Evolutionary conservation across 2,329 filamentous ascomycete genomes (phyloP).

Genomic region (Fusarium piperis): DNA sequence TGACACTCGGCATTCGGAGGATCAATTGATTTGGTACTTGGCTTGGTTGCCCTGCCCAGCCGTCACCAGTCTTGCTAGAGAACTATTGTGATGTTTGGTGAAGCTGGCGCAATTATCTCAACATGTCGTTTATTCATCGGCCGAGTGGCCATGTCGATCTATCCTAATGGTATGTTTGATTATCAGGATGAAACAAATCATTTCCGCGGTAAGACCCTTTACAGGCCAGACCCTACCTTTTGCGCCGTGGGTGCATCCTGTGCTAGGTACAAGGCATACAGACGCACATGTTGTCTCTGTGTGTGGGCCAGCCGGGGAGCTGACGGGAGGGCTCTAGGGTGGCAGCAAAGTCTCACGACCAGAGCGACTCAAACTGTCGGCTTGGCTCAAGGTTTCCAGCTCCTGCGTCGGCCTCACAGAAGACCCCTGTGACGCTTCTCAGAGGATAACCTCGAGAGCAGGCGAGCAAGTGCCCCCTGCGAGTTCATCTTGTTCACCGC

Average conservation of each 20-base stretch:
- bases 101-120: not conserved
- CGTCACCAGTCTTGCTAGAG: not conserved
- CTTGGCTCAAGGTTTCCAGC: constrained; percentile 3
- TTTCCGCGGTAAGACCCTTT: constrained; percentile 15
- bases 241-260: not conserved
- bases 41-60: not conserved
- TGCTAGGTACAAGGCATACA: constrained; percentile 3
- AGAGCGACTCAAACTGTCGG: constrained; percentile 1
- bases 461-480: constrained; percentile 6
- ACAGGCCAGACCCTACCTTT: not conserved
- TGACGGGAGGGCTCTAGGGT: not conserved
- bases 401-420: not conserved
- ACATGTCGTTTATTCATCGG: not conserved
- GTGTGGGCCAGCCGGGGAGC: constrained; percentile 5
- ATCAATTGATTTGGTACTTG: constrained; percentile 4
- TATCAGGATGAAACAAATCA: constrained; percentile 22
- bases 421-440: not conserved
- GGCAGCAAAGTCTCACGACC: not conserved
- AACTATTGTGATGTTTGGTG: not conserved
- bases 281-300: not conserved
- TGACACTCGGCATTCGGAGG: constrained; percentile 6
- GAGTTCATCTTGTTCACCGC: constrained; percentile 25
- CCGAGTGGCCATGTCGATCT: constrained; percentile 11
- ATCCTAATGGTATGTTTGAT: not conserved
- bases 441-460: not conserved